Conservation (phyloP, 1,284 basidiomycete genomes). For the Apiotrichum gracile region DNA sequence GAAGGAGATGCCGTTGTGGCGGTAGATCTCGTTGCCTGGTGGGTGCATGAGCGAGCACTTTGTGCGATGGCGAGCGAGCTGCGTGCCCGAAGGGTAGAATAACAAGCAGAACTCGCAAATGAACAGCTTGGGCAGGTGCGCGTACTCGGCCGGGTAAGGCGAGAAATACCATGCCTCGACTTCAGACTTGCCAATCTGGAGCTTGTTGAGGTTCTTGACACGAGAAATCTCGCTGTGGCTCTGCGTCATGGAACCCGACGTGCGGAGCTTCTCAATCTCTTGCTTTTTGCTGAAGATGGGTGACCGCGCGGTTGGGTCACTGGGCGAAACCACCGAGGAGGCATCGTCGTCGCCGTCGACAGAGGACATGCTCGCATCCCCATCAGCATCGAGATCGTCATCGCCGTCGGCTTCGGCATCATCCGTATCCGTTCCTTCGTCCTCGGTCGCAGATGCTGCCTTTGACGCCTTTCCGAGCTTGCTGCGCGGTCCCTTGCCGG, state of each 20-base stretch:
- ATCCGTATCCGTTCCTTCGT: constrained; percentile 44
- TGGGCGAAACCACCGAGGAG: constrained; percentile 48
- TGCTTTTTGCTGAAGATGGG: constrained; percentile 84
- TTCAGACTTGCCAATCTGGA: constrained; percentile 93
- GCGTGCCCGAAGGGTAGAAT: constrained; percentile 79
- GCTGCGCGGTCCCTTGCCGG: constrained; percentile 31
- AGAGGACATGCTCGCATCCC: constrained; percentile 52
- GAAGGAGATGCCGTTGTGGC: constrained; percentile 91
- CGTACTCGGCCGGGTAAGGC: constrained; percentile 96
- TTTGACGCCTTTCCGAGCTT: constrained; percentile 17
- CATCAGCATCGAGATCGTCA: constrained; percentile 56
- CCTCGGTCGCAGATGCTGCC: constrained; percentile 39
- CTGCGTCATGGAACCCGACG: constrained; percentile 98
- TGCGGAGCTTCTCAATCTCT: constrained; percentile 96
- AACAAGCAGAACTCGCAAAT: constrained; percentile 98
- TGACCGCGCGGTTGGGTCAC: constrained; percentile 45
- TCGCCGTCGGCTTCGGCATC: constrained; percentile 50
- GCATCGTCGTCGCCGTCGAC: constrained; percentile 44
- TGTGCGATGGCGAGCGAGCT: constrained; percentile 81
- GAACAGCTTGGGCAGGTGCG: constrained; percentile 88
- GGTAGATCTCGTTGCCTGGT: constrained; percentile 98
- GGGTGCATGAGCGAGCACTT: constrained; percentile 93
- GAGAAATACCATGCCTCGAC: constrained; percentile 99
- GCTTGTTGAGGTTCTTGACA: constrained; percentile 95
- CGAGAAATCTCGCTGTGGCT: constrained; percentile 93